Conservation (phyloP, 139 green algal genomes). For the Coccomyxa sp. region DNA sequence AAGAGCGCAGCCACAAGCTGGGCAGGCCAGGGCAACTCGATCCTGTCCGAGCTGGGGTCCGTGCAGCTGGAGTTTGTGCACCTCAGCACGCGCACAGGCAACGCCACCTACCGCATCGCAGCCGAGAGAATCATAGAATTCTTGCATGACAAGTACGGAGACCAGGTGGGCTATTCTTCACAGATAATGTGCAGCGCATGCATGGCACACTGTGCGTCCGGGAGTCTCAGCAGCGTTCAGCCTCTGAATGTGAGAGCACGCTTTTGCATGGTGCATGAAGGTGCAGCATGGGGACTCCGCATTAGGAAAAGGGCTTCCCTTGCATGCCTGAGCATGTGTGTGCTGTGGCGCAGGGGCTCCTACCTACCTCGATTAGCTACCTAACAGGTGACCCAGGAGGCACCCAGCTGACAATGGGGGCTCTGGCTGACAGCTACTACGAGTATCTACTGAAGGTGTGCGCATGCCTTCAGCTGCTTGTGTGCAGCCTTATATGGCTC, state of each 20-base stretch:
- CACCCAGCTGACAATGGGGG: constrained; percentile 16
- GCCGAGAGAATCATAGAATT: constrained; percentile 27
- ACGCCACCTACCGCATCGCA: constrained; percentile 28
- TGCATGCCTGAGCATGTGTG: neutral
- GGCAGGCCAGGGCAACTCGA: neutral
- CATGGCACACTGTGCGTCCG: neutral
- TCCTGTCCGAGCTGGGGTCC: constrained; percentile 45
- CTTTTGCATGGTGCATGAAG: no score
- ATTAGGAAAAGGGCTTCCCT: no score
- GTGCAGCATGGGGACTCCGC: no score
- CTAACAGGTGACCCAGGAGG: neutral
- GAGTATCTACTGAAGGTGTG: constrained; percentile 38
- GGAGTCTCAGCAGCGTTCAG: neutral
- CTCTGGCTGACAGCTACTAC: constrained; percentile 34
- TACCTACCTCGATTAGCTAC: constrained; percentile 8
- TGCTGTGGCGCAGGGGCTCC: neutral
- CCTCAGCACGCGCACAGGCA: constrained; percentile 60
- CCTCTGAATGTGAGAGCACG: neutral
- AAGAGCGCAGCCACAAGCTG: neutral
- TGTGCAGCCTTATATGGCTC: no score
- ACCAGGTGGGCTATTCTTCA: no score
- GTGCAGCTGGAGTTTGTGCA: constrained; percentile 71
- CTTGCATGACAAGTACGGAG: constrained; percentile 10
- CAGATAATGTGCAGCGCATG: no score
- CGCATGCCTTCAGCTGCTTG: no score